These are phyloP conservation scores for Salix exigua DNA, from an alignment of 345 rosid genomes.

Conservation along the genomic window DNA sequence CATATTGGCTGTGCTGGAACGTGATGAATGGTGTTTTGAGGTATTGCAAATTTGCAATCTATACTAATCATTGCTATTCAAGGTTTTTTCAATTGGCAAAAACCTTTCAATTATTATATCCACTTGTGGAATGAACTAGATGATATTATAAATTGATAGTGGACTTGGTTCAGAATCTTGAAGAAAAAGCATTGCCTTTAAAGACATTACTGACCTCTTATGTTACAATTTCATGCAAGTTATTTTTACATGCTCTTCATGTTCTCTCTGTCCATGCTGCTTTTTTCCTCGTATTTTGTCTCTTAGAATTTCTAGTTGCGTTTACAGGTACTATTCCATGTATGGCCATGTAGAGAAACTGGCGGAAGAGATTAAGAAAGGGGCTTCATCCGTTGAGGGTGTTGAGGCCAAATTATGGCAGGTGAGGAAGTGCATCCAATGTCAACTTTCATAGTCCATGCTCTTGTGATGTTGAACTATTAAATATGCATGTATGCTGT, in stretches of 20 bases:
- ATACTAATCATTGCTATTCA: background rate
- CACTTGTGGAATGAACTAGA: background rate
- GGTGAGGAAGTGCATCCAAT: constrained; percentile 33
- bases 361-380: constrained; percentile 90
- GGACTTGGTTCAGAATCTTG: background rate
- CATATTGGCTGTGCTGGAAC: background rate
- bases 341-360: constrained; percentile 90
- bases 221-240: background rate
- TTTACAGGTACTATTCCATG: constrained; percentile 87
- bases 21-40: background rate
- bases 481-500: background rate
- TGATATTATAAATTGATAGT: background rate
- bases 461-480: constrained; percentile 7
- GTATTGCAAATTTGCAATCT: background rate
- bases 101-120: background rate
- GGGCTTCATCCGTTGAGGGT: constrained; percentile 91
- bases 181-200: background rate
- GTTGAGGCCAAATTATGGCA: constrained; percentile 95
- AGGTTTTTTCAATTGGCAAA: background rate
- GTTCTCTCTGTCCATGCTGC: background rate
- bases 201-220: background rate
- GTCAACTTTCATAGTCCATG: background rate
- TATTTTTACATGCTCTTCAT: background rate
- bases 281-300: background rate
- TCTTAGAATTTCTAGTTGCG: constrained; percentile 9